A percentile compares a stretch with the other conserved stretches of the same genome.
These are phyloP conservation scores for Colletotrichum karsti DNA, from an alignment of 2,329 filamentous ascomycete species.

Conservation along the genomic window DNA sequence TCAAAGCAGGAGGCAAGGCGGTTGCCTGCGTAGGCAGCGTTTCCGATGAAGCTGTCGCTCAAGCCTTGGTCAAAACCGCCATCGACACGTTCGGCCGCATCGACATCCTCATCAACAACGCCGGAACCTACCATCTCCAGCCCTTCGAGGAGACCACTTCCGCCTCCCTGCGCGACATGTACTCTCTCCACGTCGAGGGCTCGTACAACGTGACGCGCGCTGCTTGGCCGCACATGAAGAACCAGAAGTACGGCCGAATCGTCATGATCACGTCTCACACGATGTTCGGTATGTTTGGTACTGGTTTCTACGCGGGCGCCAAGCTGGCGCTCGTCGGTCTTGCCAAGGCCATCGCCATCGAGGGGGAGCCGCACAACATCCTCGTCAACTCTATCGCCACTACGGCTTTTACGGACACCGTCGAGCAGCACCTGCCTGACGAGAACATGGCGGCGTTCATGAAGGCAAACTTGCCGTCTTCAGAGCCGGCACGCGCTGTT, in stretches of 20 bases:
- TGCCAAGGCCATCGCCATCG: neutral
- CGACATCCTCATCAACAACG: slow-evolving; percentile 13
- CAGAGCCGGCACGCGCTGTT: neutral
- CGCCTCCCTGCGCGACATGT: neutral
- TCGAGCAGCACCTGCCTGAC: neutral
- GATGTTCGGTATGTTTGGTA: neutral
- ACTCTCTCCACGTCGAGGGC: neutral
- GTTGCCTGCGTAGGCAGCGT: neutral
- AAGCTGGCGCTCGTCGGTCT: neutral
- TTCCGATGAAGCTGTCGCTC: neutral
- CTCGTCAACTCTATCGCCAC: neutral
- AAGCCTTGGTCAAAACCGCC: neutral
- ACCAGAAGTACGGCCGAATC: neutral
- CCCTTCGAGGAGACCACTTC: neutral
- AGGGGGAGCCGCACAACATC: neutral
- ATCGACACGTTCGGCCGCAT: neutral
- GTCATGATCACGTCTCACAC: neutral
- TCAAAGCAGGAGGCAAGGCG: neutral
- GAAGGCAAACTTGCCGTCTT: neutral
- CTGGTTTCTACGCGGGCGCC: neutral
- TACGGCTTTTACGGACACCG: neutral
- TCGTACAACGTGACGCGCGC: neutral
- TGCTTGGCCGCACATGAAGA: slow-evolving; percentile 2
- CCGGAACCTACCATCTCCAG: neutral
- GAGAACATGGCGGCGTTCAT: neutral